Evolutionary conservation across 805 yeast species (phyloP).

Genomic region (Nakazawaea siamensis): DNA sequence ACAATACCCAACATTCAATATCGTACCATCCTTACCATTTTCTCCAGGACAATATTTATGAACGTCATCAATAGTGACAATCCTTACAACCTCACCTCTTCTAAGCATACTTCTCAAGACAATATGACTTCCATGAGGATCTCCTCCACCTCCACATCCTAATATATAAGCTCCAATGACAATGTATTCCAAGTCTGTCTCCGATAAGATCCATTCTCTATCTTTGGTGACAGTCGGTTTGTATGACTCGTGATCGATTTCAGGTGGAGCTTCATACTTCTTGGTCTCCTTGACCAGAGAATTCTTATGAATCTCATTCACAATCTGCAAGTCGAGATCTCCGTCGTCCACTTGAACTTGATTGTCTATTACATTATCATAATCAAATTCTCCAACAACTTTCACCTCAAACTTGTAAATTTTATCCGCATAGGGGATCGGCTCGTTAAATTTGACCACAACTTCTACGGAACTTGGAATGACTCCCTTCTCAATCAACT

Average conservation of each 20-base stretch:
- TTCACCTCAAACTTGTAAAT: conserved; percentile 15
- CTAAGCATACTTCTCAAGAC: conserved; percentile 24
- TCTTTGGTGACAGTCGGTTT: conserved; percentile 19
- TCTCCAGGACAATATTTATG: conserved; percentile 16
- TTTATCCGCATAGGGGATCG: conserved; percentile 26
- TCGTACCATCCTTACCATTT: conserved; percentile 22
- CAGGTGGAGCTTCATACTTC: background rate
- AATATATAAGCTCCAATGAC: conserved; percentile 36
- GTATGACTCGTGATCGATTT: conserved; percentile 21
- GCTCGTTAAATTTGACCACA: conserved; percentile 19
- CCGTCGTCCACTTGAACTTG: background rate
- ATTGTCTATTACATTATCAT: conserved; percentile 8
- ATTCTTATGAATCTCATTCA: conserved; percentile 9
- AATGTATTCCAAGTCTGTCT: conserved; percentile 30
- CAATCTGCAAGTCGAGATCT: background rate
- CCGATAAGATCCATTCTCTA: conserved; percentile 31
- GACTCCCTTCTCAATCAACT: conserved; percentile 20
- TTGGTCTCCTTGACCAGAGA: conserved; percentile 16
- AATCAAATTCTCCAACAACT: conserved; percentile 16
- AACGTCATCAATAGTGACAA: conserved; percentile 24
- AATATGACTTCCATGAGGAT: conserved; percentile 29
- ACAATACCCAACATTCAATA: conserved; percentile 28
- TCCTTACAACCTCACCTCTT: conserved; percentile 24
- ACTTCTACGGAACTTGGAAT: conserved; percentile 16
- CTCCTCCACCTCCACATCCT: conserved; percentile 43